Percentiles rank a stretch among this genome's conserved stretches.
Evolutionary conservation across 108 stramenopile genomes (phyloP).

Genomic region (Epithemia pelagica): DNA sequence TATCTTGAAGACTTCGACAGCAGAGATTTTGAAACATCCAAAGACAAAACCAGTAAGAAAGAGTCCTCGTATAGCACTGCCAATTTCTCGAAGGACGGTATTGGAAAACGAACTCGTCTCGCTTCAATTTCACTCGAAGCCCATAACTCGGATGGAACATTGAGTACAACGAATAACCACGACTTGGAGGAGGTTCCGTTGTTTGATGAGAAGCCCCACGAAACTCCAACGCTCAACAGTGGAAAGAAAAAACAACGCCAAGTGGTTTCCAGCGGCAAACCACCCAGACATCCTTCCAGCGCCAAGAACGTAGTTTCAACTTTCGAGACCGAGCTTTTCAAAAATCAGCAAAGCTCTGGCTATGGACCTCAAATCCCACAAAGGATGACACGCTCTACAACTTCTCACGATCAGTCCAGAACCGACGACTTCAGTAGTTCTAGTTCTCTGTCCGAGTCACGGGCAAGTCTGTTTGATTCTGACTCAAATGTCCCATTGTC

Average conservation of each 20-base stretch:
- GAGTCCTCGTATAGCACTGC: neutral
- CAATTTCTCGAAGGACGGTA: neutral
- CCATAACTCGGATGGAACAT: too few species aligned
- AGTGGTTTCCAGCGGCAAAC: neutral
- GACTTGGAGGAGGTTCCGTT: neutral
- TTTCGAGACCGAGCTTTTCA: too few species aligned
- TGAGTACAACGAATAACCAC: too few species aligned
- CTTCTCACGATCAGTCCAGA: neutral
- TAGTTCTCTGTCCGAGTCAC: neutral
- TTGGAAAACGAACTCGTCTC: neutral
- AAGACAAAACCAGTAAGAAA: neutral
- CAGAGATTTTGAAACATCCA: neutral
- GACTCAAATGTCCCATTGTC: neutral
- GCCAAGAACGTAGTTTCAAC: too few species aligned
- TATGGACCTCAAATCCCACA: too few species aligned
- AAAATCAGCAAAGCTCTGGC: too few species aligned
- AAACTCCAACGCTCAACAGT: neutral
- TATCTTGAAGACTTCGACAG: neutral
- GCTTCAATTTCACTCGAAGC: too few species aligned
- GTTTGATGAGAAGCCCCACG: neutral
- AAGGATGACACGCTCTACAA: too few species aligned
- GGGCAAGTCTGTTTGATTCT: neutral
- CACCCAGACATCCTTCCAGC: neutral
- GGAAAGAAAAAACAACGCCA: neutral
- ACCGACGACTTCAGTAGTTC: neutral